Base-by-base conservation (phyloP, 345 rosid genomes). In the Citrus maxima region DNA sequence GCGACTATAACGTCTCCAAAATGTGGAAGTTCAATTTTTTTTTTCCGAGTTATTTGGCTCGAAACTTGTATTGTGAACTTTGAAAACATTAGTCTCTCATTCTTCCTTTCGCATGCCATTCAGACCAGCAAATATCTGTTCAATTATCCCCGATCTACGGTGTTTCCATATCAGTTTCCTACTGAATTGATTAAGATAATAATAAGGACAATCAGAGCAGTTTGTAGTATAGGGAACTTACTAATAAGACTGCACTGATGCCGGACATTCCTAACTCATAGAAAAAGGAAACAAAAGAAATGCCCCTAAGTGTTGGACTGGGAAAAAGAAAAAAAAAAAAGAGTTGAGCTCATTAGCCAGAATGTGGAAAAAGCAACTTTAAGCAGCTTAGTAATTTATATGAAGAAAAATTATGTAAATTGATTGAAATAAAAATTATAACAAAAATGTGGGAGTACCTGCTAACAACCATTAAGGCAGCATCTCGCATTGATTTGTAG, bases 181-280 rank as follows among this genome's bases (percentile, higher is more conserved):
- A 73, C 37, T 73, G 25, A 37, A 37, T 10, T 35, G 65, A 32
- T 14, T 19, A 62, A n/a, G 19, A 6, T 13, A 79, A 28, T 65
- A 79, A 30, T 25, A n/a, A 6, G 10, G 28, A 51, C 6, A 46
- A 49, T 28, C 21, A 66, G 18, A 34, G 38, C 35, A 25, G 30
- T 62, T 55, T 12, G 25, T 38, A 19, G 49, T 35, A 40, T 5
- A 62, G 51, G 58, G 19, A 70, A 62, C 85, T 76, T 85, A 86
- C 92, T 56, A 89, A 61, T 67, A 89, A 79, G 46, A 89, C 88
- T 9, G 84, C 58, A 55, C 38, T 85, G 85, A 89, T 86, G 56
- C 92, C 90, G 0, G 92, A 82, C 92, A 84, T 89, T 80, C 92
- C 92, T 73, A 89, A 61, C 78, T 87, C 81, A 68, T 87, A 89